phyloP scores from a whole-genome alignment of 371 early-diverging fungal species.

The Mortierella sp. region DNA sequence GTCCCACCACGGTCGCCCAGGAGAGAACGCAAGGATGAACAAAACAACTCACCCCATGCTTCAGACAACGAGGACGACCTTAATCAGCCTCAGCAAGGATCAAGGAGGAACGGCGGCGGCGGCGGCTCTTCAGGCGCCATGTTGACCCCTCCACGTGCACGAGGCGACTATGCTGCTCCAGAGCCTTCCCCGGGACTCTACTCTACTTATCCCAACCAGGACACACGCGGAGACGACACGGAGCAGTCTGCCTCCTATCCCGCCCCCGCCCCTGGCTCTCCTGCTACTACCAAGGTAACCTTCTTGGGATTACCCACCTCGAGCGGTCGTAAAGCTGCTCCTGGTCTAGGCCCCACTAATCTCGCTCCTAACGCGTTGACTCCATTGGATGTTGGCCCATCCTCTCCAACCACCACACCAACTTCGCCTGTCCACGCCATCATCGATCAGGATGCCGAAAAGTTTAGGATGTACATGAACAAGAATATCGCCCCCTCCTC shows the following conservation, averaged over 20 bases:
- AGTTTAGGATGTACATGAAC: slow-evolving; percentile 46
- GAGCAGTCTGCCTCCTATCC: no score
- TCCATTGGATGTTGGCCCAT: not conserved
- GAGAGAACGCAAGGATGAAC: slow-evolving; percentile 27
- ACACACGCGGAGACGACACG: no score
- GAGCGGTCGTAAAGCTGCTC: slow-evolving; percentile 17
- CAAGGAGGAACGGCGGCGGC: slow-evolving; percentile 18
- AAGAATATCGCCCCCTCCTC: slow-evolving; percentile 23
- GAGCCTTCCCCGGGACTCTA: slow-evolving; percentile 2
- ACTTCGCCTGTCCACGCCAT: slow-evolving; percentile 43
- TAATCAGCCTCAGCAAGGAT: slow-evolving; percentile 8
- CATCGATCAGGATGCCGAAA: slow-evolving; percentile 52
- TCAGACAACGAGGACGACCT: slow-evolving; percentile 41
- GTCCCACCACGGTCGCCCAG: slow-evolving; percentile 32
- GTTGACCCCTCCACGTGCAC: slow-evolving; percentile 16
- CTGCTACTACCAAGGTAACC: slow-evolving; percentile 17
- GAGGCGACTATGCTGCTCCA: slow-evolving; percentile 15
- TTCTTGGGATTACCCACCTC: slow-evolving; percentile 9
- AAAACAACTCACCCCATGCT: slow-evolving; percentile 15
- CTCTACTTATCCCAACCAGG: no score
- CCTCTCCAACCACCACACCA: slow-evolving; percentile 20
- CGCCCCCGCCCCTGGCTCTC: slow-evolving; percentile 2
- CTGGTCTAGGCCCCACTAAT: slow-evolving; percentile 19
- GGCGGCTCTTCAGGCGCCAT: slow-evolving; percentile 12
- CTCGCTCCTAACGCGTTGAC: not conserved